phyloP scores from a whole-genome alignment of 768 basidiomycete genomes.

The Hemileccinum rubropunctum region DNA sequence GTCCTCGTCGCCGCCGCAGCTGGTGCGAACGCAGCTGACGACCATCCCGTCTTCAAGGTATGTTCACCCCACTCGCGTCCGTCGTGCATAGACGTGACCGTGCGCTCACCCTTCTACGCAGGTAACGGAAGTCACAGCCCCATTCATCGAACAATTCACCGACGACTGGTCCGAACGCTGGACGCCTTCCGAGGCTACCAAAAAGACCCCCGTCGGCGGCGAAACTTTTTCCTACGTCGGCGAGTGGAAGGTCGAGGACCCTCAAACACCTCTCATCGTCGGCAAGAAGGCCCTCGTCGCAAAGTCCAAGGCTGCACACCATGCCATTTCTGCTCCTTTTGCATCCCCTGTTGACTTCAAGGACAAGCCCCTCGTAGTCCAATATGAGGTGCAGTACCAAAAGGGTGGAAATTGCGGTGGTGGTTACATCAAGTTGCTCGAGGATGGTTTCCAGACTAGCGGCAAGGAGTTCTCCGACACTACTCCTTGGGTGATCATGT shows the following conservation, averaged over 20 bases:
- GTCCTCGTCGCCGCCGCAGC: constrained; percentile 67
- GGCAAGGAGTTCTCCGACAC: constrained; percentile 93
- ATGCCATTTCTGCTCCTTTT: constrained; percentile 97
- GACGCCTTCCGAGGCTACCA: constrained; percentile 96
- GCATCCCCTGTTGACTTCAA: constrained; percentile 72
- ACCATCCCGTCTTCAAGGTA: constrained; percentile 70
- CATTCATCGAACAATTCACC: constrained; percentile 96
- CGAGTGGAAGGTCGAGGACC: constrained; percentile 94
- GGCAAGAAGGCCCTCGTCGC: constrained; percentile 93
- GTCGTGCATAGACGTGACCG: neutral
- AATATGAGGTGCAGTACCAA: constrained; percentile 99
- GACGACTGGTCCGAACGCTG: constrained; percentile 88
- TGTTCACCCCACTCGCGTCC: constrained; percentile 23
- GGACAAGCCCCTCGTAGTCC: constrained; percentile 85
- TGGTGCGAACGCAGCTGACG: constrained; percentile 56
- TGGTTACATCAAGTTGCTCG: constrained; percentile 95
- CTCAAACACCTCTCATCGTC: constrained; percentile 67
- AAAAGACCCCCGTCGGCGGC: constrained; percentile 93
- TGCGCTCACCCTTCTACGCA: constrained; percentile 28
- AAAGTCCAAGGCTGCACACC: constrained; percentile 96
- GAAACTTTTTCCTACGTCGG: constrained; percentile 99
- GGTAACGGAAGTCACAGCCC: constrained; percentile 77
- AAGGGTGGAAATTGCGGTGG: constrained; percentile 99
- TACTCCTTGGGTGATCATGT: constrained; percentile 96
- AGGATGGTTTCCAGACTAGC: constrained; percentile 90